Base-by-base conservation (phyloP, 768 basidiomycete genomes). In the Tricholoma bakamatsutake region DNA sequence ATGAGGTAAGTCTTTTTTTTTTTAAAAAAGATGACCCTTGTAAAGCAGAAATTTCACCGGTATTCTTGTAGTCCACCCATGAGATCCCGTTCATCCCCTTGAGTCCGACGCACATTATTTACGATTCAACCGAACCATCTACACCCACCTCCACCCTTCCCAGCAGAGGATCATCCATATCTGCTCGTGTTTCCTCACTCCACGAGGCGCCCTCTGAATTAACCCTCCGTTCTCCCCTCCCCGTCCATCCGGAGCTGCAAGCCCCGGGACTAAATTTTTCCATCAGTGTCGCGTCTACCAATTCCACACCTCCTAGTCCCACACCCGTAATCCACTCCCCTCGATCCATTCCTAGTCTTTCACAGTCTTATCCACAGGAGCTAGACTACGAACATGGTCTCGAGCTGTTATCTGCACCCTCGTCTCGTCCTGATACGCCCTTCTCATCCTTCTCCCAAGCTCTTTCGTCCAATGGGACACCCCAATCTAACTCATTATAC, bases 101-200 rank as follows among this genome's bases (percentile, higher is more conserved):
- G 53, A 69, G 74, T 8, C 80, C 81, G 8, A 80, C 78, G 4
- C 79, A 79, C 54, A 71, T 79, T 10, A 61, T 81, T 3, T 71
- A 73, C 13, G 76, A 80, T 60, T 55, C 72, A 34, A 66, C 66
- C 35, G 42, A 58, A 40, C 59, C 68, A 21, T 59, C 65, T 12
- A 64, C 68, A 4, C 64, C 70, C 15, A 62, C 57, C 8, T 64
- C 71, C 13, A 63, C 64, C 1, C 27, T 64, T 15, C 61, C 61
- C 40, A 68, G 66, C 54, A 57, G 61, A 35, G 57, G 60, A 8
- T 47, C 64, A 11, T 66, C 70, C 3, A 64, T 68, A 7, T 57
- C 64, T 17, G 59, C 59, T 17, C 62, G 58, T 49, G 59, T 63
- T 31, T 60, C 53, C 21, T 57, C 57, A 51, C 59, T 59, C 37